Percentiles rank a stretch among this genome's conserved stretches.
phyloP scores from a whole-genome alignment of 139 green algal genomes.

The Chlamydomonas urium region DNA sequence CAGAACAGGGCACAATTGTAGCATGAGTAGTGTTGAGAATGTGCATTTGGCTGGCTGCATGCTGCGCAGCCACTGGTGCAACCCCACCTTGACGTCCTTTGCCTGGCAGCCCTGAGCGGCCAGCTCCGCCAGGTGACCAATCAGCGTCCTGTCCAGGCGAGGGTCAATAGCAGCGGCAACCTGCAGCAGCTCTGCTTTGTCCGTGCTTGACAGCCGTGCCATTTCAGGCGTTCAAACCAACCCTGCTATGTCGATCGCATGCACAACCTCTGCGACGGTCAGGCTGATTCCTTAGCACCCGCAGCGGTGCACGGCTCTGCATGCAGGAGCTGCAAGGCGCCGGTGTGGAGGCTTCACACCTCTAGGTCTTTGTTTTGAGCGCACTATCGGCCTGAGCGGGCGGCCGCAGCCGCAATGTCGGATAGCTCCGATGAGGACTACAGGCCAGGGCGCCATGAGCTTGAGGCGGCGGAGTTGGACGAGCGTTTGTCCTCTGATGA shows the following conservation, averaged over 20 bases:
- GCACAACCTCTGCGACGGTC: too few species aligned
- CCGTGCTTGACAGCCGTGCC: neutral
- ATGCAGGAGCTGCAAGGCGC: neutral
- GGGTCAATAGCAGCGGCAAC: neutral
- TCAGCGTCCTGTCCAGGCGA: neutral
- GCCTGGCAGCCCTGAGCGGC: constrained; percentile 1
- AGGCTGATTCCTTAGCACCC: neutral
- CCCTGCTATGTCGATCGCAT: neutral
- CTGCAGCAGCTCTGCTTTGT: constrained; percentile 5
- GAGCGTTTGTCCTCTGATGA: too few species aligned
- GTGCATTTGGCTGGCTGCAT: too few species aligned
- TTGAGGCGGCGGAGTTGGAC: too few species aligned
- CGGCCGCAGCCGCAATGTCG: too few species aligned
- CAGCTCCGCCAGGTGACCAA: constrained; percentile 4
- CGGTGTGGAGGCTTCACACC: neutral
- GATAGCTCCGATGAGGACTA: too few species aligned
- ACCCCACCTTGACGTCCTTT: constrained; percentile 18
- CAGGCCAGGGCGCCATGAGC: too few species aligned
- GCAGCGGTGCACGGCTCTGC: neutral
- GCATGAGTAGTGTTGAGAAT: too few species aligned
- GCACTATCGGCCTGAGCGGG: neutral
- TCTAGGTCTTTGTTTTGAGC: neutral
- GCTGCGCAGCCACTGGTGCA: too few species aligned
- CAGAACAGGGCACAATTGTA: too few species aligned
- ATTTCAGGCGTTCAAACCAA: neutral